Evolutionary conservation across 2,329 filamentous ascomycete genomes (phyloP), one percentile per base, ranked within the genome.

Genomic region (Microsporum audouinii): DNA sequence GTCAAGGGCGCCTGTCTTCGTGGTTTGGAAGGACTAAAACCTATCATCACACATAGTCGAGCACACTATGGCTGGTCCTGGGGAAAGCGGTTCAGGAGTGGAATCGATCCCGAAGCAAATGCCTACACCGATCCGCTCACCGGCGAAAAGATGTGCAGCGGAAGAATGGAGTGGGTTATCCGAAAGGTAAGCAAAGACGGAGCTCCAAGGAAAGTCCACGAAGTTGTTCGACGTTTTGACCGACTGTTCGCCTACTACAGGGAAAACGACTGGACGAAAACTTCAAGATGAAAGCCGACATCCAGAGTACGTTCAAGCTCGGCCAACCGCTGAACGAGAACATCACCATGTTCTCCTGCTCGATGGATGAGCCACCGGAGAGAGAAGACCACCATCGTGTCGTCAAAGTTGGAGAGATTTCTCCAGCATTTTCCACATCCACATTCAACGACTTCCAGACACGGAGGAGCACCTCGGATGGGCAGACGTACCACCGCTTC

Each of bases 31-130:
- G 58, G 53, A 3, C 7, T 60, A 3, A 57, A 57, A 6, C 60
- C 62, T 12, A 58, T 36, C 7, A 60, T 60, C 14, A 57, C 51
- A 36, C 57, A 58, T 12, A 62, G 60, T 17, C 57, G 60, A 41
- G 60, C 60, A n/a, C 62, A 63, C 41, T 63, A 63, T 59, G 62
- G 62, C 12, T 63, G 49, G 53, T 12, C 27, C 27, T 60, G 51
- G 47, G 47, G 43, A 12, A 58, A 57, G 17, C 53, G 53, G 1
- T 63, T 63, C 53, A 33, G 60, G n/a, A 33, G 57, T 38, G 62
- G 62, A 5, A 41, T 63, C 41, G 62, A 63, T 43, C 36, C 43
- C 10, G 60, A 60, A 27, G 34, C 17, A 14, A 41, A 63, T 33
- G 27, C 51, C 7, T 60, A 57, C 39, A 49, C 55, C 5, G 36